Conservation (phyloP, 306 rosid species). For the Lathyrus tuberosus region DNA sequence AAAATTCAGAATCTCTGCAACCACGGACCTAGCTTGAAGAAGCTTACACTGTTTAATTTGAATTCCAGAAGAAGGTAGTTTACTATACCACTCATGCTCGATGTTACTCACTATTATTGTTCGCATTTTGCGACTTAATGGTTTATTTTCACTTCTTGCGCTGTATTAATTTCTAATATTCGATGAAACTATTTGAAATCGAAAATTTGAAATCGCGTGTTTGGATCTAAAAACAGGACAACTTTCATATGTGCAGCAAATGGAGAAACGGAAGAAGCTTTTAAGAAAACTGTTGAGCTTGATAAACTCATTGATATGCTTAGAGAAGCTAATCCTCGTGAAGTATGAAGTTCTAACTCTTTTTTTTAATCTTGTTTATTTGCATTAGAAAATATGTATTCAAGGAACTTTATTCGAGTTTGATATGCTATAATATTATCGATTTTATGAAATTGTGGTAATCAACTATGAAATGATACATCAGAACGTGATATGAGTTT, state of each 20-base stretch:
- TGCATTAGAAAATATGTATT: not conserved
- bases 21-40: constrained; percentile 37
- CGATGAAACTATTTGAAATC: constrained; percentile 38
- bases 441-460: not conserved
- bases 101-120: not conserved
- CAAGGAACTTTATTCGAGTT: not conserved
- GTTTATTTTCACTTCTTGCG: constrained; percentile 8
- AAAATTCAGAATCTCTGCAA: constrained; percentile 33
- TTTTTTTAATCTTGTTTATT: not conserved
- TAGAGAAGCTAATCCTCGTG: constrained; percentile 70
- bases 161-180: constrained; percentile 11
- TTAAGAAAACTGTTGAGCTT: constrained; percentile 83
- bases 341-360: constrained; percentile 47
- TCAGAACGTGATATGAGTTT: not conserved
- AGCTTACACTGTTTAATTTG: constrained; percentile 43
- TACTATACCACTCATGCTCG: constrained; percentile 23
- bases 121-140: constrained; percentile 6
- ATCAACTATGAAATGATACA: not conserved
- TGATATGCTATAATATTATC: not conserved
- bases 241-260: constrained; percentile 91
- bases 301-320: constrained; percentile 83
- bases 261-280: constrained; percentile 87
- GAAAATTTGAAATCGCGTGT: constrained; percentile 69
- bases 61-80: constrained; percentile 55
- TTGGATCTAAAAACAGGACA: constrained; percentile 91